Conservation (phyloP, 73 alveolate species). For the Blepharisma japonicum region DNA sequence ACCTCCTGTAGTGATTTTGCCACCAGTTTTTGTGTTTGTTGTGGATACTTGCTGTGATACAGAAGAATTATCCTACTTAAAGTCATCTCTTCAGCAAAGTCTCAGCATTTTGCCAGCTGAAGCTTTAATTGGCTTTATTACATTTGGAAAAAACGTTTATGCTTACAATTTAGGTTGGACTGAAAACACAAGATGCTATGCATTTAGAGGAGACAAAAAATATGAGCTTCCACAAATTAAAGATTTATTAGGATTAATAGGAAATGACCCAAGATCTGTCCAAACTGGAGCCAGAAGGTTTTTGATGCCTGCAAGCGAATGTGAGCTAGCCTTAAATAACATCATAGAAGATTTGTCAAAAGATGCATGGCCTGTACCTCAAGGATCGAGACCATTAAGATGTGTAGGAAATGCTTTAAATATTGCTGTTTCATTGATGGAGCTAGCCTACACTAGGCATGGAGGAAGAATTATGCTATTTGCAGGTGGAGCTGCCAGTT, state of each 20-base stretch:
- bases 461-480: conserved; percentile 81
- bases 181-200: conserved; percentile 89
- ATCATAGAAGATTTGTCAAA: conserved; percentile 94
- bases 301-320: conserved; percentile 67
- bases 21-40: conserved; percentile 84
- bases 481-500: conserved; percentile 97
- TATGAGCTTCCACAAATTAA: conserved; percentile 33
- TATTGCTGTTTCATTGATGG: conserved; percentile 30
- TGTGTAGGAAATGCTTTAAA: conserved; percentile 49
- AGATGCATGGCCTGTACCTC: conserved; percentile 93
- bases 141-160: conserved; percentile 92
- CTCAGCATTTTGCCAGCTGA: conserved; percentile 88
- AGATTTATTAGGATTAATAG: conserved; percentile 46
- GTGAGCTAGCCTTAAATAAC: conserved; percentile 87
- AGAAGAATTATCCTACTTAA: conserved; percentile 90
- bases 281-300: conserved; percentile 34
- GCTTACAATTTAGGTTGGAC: conserved; percentile 92
- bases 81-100: conserved; percentile 84
- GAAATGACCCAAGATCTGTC: conserved; percentile 33
- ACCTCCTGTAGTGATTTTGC: conserved; percentile 53
- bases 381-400: conserved; percentile 74
- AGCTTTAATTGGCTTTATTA: conserved; percentile 91
- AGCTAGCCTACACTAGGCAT: conserved; percentile 71
- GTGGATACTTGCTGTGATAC: conserved; percentile 87
- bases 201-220: conserved; percentile 53